Conservation (phyloP, 345 rosid species). For the Camelina neglecta region DNA sequence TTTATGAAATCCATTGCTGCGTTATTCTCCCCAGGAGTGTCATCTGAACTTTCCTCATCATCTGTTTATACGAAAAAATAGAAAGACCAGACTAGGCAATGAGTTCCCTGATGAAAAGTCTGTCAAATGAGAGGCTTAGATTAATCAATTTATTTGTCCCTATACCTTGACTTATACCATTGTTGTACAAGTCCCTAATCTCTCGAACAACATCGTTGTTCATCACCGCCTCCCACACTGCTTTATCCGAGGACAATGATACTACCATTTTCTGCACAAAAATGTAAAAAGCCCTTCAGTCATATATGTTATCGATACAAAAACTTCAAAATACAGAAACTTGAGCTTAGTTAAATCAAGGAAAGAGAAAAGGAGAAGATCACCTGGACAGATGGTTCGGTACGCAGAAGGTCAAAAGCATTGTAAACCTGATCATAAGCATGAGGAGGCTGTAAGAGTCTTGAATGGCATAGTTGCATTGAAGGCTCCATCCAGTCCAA, state of each 20-base stretch:
- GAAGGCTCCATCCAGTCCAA: conserved; percentile 83
- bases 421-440: conserved; percentile 60
- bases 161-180: conserved; percentile 54
- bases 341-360: conserved; percentile 18
- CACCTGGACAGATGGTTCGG: conserved; percentile 84
- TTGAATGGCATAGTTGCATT: conserved; percentile 51
- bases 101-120: conserved; percentile 12
- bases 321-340: background rate
- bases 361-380: conserved; percentile 5
- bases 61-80: conserved; percentile 6
- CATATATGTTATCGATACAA: background rate
- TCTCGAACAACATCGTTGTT: conserved; percentile 79
- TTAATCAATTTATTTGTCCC: background rate
- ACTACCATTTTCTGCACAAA: conserved; percentile 74
- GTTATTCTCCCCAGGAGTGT: conserved; percentile 43
- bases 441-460: conserved; percentile 57
- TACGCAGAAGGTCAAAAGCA: conserved; percentile 79
- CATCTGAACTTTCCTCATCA: conserved; percentile 51
- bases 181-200: conserved; percentile 60
- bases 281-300: background rate
- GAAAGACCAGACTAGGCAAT: background rate
- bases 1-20: conserved; percentile 52
- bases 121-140: background rate
- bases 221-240: conserved; percentile 93
- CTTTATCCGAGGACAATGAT: conserved; percentile 83